These are phyloP conservation scores for Termitomyces sp. DNA, from an alignment of 768 basidiomycete genomes.

Conservation along the genomic window DNA sequence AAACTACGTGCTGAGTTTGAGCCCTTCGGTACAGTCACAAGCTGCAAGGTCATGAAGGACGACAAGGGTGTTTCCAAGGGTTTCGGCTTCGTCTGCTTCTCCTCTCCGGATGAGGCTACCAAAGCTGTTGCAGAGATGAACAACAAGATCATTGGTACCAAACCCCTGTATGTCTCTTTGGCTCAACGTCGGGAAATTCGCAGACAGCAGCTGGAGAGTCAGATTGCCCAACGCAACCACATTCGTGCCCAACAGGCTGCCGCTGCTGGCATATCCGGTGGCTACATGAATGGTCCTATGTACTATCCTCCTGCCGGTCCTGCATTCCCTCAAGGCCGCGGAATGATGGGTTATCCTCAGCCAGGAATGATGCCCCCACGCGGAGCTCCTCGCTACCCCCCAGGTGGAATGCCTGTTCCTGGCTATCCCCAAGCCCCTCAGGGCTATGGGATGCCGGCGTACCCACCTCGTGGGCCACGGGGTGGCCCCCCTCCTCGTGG, in stretches of 20 bases:
- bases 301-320: constrained; percentile 83
- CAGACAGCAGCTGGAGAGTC: constrained; percentile 96
- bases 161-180: constrained; percentile 97
- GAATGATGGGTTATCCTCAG: constrained; percentile 77
- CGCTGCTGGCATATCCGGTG: constrained; percentile 75
- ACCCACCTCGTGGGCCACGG: constrained; percentile 54
- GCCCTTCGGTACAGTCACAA: constrained; percentile 94
- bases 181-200: constrained; percentile 98
- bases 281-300: constrained; percentile 81
- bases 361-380: constrained; percentile 87
- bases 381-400: constrained; percentile 36
- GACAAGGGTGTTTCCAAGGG: constrained; percentile 91
- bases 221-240: constrained; percentile 97
- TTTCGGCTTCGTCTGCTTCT: constrained; percentile 99
- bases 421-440: constrained; percentile 69
- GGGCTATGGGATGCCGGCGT: constrained; percentile 65
- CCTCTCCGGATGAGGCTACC: constrained; percentile 96
- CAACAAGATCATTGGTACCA: constrained; percentile 99
- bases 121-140: constrained; percentile 99
- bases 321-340: constrained; percentile 75
- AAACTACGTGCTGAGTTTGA: constrained; percentile 96
- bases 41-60: constrained; percentile 99
- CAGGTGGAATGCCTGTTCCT: constrained; percentile 58
- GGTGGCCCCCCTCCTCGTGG: constrained; percentile 60
- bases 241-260: constrained; percentile 95